Percentiles rank a stretch among this genome's conserved stretches.
Evolutionary conservation across 208 protist species (phyloP).

Genomic region (Angomonas deanei): DNA sequence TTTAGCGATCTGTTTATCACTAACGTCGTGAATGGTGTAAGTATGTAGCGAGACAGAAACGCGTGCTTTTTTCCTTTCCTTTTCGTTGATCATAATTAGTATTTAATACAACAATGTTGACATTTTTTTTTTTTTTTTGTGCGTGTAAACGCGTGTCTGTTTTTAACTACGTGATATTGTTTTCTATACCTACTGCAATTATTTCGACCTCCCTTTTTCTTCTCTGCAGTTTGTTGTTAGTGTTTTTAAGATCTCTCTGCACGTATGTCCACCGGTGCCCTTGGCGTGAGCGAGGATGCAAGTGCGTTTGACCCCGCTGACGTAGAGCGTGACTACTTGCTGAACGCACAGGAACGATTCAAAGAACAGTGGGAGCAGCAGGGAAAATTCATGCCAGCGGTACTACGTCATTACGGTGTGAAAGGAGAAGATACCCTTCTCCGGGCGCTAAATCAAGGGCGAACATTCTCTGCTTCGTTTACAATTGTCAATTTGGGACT

Average conservation of each 20-base stretch:
- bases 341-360: conserved; percentile 24
- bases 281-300: conserved; percentile 4
- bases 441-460: conserved; percentile 25
- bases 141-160: too few relatives aligned
- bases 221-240: neutral
- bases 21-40: too few relatives aligned
- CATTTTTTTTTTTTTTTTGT: too few relatives aligned
- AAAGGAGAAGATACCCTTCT: conserved; percentile 23
- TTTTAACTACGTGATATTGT: too few relatives aligned
- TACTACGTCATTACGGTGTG: conserved; percentile 49
- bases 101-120: too few relatives aligned
- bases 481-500: conserved; percentile 22
- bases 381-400: conserved; percentile 23
- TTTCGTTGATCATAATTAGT: too few relatives aligned
- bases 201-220: neutral
- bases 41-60: too few relatives aligned
- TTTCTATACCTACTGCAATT: too few relatives aligned
- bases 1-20: conserved; percentile 3
- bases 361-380: conserved; percentile 25
- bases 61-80: too few relatives aligned
- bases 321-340: conserved; percentile 48
- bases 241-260: too few relatives aligned
- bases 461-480: conserved; percentile 30
- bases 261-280: neutral
- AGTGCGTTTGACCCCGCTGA: conserved; percentile 1